These are phyloP conservation scores for Cicer cuneatum DNA, from an alignment of 306 rosid genomes.

Conservation along the genomic window DNA sequence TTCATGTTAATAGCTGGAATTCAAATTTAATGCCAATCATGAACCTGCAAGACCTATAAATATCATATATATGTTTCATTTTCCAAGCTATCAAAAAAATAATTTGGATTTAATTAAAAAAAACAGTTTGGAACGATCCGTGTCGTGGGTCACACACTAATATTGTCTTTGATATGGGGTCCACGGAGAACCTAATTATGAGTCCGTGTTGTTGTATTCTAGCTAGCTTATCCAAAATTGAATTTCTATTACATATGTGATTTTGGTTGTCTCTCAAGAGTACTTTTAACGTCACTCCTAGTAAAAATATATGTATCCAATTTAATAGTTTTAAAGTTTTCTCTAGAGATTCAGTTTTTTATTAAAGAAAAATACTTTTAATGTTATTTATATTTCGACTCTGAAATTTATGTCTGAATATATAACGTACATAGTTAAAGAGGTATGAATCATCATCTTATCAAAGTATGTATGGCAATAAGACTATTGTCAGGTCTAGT, in stretches of 20 bases:
- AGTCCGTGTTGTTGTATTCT: conserved; percentile 36
- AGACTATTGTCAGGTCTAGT: no score
- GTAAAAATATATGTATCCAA: no score
- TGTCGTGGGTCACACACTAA: conserved; percentile 42
- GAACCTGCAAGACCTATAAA: conserved; percentile 49
- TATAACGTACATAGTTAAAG: no score
- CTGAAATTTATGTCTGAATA: no score
- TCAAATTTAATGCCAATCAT: conserved; percentile 52
- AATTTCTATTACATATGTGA: conserved; percentile 9
- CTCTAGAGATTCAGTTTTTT: no score
- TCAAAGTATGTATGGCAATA: no score
- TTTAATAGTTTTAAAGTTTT: no score
- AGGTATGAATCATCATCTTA: no score
- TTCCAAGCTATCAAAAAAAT: conserved; percentile 48
- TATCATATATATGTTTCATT: conserved; percentile 47
- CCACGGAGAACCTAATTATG: conserved; percentile 40
- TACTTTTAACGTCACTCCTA: no score
- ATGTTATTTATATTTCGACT: no score
- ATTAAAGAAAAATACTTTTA: no score
- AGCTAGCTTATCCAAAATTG: conserved; percentile 39
- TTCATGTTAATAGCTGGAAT: conserved; percentile 48
- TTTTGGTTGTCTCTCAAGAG: background rate
- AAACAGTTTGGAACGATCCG: conserved; percentile 53
- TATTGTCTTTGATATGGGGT: conserved; percentile 48
- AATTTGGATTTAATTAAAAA: conserved; percentile 58